A percentile compares a stretch with the other conserved stretches of the same genome.
Evolutionary conservation across 1,284 basidiomycete genomes (phyloP).

Genomic region (Ganoderma lingzhi): DNA sequence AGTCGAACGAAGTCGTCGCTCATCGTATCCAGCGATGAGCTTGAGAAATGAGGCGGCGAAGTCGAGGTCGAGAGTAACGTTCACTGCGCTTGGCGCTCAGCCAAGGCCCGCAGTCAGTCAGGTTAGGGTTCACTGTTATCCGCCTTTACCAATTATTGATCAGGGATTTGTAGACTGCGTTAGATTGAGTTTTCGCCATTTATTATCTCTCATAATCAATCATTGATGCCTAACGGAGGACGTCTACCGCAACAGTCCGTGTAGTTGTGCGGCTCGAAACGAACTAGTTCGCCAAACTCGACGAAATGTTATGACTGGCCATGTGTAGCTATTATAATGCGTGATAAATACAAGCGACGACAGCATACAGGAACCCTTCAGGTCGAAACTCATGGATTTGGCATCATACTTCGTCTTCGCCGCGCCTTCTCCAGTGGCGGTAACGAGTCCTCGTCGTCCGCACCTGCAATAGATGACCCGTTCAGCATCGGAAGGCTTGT

Average conservation of each 20-base stretch:
- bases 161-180: not conserved
- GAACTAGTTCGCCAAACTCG: not conserved
- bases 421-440: slow-evolving; percentile 67
- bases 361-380: not conserved
- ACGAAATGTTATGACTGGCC: not conserved
- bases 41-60: slow-evolving; percentile 17
- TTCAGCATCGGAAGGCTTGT: slow-evolving; percentile 17
- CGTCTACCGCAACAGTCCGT: too few species aligned
- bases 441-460: slow-evolving; percentile 37
- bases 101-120: not conserved
- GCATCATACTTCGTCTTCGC: slow-evolving; percentile 9
- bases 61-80: slow-evolving; percentile 16
- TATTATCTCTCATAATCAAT: not conserved
- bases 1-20: slow-evolving; percentile 79
- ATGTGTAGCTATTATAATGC: not conserved
- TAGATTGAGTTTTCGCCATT: not conserved
- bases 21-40: slow-evolving; percentile 52
- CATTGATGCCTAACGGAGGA: too few species aligned
- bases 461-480: not conserved
- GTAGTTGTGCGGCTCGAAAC: too few species aligned
- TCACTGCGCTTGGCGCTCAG: not conserved
- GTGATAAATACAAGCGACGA: slow-evolving; percentile 1
- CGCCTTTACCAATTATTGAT: not conserved
- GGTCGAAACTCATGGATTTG: slow-evolving; percentile 2
- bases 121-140: slow-evolving; percentile 7